phyloP scores from a whole-genome alignment of 164 flowering plant genomes.

The Magnolia kwangsiensis region DNA sequence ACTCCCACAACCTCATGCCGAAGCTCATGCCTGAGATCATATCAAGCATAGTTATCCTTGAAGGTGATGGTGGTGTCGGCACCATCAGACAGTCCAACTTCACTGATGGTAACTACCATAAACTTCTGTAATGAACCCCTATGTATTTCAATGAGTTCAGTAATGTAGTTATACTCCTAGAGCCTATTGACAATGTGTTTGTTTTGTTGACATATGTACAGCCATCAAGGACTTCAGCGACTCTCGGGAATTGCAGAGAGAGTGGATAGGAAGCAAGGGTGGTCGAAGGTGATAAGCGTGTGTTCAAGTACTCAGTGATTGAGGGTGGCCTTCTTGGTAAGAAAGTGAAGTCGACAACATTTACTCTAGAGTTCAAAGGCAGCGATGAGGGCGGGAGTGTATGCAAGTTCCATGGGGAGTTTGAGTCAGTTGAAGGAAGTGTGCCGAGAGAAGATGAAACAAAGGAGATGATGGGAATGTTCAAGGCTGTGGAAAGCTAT shows the following conservation, averaged over 20 bases:
- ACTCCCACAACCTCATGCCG: conserved; percentile 7
- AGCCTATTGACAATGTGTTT: too few species aligned
- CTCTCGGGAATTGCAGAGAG: too few species aligned
- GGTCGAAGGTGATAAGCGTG: too few species aligned
- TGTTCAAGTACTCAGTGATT: not conserved
- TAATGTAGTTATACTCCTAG: too few species aligned
- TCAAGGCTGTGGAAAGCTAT: conserved; percentile 1
- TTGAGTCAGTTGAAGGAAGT: not conserved
- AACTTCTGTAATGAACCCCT: too few species aligned
- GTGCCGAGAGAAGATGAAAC: not conserved
- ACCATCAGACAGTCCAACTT: not conserved
- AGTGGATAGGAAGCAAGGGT: too few species aligned
- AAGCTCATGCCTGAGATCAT: conserved; percentile 9
- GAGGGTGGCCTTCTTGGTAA: conserved; percentile 9
- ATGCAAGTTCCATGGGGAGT: not conserved
- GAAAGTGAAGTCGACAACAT: not conserved
- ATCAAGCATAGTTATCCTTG: not conserved
- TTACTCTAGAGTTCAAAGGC: conserved; percentile 3
- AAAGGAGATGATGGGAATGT: conserved; percentile 2
- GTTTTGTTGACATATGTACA: not conserved
- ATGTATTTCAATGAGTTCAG: too few species aligned
- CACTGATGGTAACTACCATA: conserved; percentile 2
- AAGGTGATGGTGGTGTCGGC: conserved; percentile 7
- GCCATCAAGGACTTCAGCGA: conserved; percentile 1
- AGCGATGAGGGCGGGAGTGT: not conserved